These are phyloP conservation scores for Ophiostoma populinum DNA, from an alignment of 2,329 filamentous ascomycete genomes.

Conservation along the genomic window DNA sequence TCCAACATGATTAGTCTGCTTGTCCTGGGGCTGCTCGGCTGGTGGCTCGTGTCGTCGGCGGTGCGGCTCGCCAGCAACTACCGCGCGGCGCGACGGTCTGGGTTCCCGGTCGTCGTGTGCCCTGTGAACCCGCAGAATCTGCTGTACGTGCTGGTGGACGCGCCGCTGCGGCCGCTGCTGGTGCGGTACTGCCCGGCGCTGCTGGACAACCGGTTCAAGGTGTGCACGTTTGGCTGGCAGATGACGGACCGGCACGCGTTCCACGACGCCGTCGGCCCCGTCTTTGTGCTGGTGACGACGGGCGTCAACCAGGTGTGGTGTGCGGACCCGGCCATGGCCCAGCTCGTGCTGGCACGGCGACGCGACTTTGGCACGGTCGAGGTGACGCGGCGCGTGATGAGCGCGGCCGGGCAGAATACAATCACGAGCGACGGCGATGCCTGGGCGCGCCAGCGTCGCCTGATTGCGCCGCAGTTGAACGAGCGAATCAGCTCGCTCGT, in stretches of 20 bases:
- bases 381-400: slow-evolving; percentile 15
- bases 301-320: slow-evolving; percentile 11
- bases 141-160: slow-evolving; percentile 5
- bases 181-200: slow-evolving; percentile 2
- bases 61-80: slow-evolving; percentile 7
- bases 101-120: slow-evolving; percentile 3
- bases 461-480: slow-evolving; percentile 20
- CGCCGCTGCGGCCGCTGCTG: slow-evolving; percentile 3
- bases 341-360: slow-evolving; percentile 16
- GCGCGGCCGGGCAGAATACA: slow-evolving; percentile 20
- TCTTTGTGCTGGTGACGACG: slow-evolving; percentile 18
- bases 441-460: slow-evolving; percentile 19
- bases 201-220: slow-evolving; percentile 4
- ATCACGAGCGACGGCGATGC: slow-evolving; percentile 15
- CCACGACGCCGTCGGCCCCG: slow-evolving; percentile 15
- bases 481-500: slow-evolving; percentile 19
- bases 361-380: slow-evolving; percentile 19
- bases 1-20: no score
- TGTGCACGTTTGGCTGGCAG: slow-evolving; percentile 18
- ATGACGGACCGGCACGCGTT: slow-evolving; percentile 15
- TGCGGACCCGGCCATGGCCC: slow-evolving; percentile 17
- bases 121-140: slow-evolving; percentile 6
- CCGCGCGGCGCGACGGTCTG: slow-evolving; percentile 1
- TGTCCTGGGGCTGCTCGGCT: neutral
- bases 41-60: slow-evolving; percentile 2